Evolutionary conservation across 495 filamentous ascomycete genomes (phyloP), one percentile per base, ranked within the genome.

Genomic region (Aspergillus affinis): DNA sequence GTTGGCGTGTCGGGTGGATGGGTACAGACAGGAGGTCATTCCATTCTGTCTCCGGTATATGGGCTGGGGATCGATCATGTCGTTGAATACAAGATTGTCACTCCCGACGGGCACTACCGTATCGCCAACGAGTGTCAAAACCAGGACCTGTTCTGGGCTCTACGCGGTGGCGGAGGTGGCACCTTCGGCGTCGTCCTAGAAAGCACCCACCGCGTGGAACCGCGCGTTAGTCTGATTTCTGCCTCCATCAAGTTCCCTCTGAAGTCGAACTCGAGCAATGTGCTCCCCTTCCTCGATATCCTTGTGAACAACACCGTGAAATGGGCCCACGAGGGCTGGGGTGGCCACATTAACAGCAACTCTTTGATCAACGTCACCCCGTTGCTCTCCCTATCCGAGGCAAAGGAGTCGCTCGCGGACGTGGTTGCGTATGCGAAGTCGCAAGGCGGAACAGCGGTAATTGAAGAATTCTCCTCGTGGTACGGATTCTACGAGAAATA

Each of bases 151-250:
- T 84, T 71, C 56, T 83, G 78, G 70, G 83, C 81, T 2, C 70
- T 84, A 18, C 73, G 83, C 9, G 83, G 83, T 20, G 83, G 83
- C 4, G 83, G 83, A 15, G 82, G 82, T 7, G 78, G 81, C 17
- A 83, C 78, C 19, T 84, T 82, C 59, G 83, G 80, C 10, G 72
- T 84, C 18, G 75, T 83, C 19, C 67, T 83, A 6, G 75, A 75
- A 48, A 70, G 69, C 54, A 79, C 78, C 2, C 67, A 76, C 54
- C 73, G 72, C 19, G 79, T 78, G 21, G 63, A 72, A 47, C 67
- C 67, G 21, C 61, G 61, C 30, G 63, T 72, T 51, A 65, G 65
- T 19, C 57, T 75, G 23, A 63, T 68, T 15, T 63, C 72, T 2
- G 71, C 72, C 15, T 71, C 69, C 54, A 70, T 76, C 47, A 71